These are phyloP conservation scores for Helichrysum umbraculigerum DNA, from an alignment of 129 eudicot genomes.

Conservation along the genomic window DNA sequence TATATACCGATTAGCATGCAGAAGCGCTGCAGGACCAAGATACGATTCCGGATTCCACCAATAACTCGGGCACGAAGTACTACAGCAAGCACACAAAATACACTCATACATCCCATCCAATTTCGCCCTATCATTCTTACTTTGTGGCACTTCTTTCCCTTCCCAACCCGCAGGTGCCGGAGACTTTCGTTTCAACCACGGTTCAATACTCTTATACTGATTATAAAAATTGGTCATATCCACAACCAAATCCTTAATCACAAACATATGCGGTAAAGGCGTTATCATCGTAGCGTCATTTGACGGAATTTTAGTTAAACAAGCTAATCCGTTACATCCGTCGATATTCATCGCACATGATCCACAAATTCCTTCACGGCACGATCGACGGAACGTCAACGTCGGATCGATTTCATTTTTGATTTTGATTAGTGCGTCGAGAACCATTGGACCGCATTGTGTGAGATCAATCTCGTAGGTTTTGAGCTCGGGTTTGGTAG, in stretches of 20 bases:
- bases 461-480: conserved; percentile 1
- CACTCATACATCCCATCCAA: conserved; percentile 42
- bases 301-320: conserved; percentile 58
- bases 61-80: conserved; percentile 35
- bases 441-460: conserved; percentile 8
- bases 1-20: conserved; percentile 27
- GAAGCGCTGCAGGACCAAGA: conserved; percentile 32
- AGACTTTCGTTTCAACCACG: not conserved
- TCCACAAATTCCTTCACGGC: conserved; percentile 91
- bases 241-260: conserved; percentile 83
- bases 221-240: conserved; percentile 72
- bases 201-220: conserved; percentile 17
- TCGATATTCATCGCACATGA: conserved; percentile 44
- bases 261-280: conserved; percentile 87
- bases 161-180: not conserved
- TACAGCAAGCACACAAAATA: conserved; percentile 37
- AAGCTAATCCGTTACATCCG: conserved; percentile 71
- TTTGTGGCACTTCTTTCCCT: conserved; percentile 4
- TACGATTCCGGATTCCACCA: conserved; percentile 40
- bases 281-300: conserved; percentile 41
- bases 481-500: conserved; percentile 54
- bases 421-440: not conserved
- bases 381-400: conserved; percentile 74
- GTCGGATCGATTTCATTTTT: conserved; percentile 77
- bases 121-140: conserved; percentile 30